Evolutionary conservation across 1,284 basidiomycete genomes (phyloP).

Genomic region (Ganoderma resinaceum): DNA sequence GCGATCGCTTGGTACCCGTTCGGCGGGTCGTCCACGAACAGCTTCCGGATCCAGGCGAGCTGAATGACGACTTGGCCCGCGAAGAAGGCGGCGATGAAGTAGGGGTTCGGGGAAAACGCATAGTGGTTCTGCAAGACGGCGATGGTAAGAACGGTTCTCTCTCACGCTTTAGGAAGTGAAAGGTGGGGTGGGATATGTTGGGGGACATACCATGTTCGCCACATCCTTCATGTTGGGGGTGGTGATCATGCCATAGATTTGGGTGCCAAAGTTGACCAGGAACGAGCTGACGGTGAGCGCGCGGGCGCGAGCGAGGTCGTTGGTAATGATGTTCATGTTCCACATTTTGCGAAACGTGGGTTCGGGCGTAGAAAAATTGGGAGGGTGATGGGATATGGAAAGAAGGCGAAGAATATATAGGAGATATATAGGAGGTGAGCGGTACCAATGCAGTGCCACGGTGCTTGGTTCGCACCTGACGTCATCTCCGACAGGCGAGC

Average conservation of each 20-base stretch:
- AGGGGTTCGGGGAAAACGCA: slow-evolving; percentile 44
- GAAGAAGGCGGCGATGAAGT: slow-evolving; percentile 46
- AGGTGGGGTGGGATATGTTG: too few relatives aligned
- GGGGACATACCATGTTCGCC: slow-evolving; percentile 40
- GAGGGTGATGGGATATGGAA: neutral
- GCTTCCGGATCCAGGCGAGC: slow-evolving; percentile 40
- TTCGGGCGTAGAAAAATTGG: neutral
- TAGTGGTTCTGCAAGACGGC: slow-evolving; percentile 41
- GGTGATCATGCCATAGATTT: slow-evolving; percentile 42
- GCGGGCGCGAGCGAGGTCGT: slow-evolving; percentile 39
- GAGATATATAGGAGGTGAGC: neutral
- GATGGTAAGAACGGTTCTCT: neutral
- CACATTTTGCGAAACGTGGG: neutral
- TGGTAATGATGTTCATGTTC: slow-evolving; percentile 33
- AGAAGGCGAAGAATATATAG: neutral
- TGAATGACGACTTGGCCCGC: slow-evolving; percentile 41
- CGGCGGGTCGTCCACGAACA: slow-evolving; percentile 31
- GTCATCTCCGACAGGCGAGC: neutral
- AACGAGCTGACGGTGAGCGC: slow-evolving; percentile 40
- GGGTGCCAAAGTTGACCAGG: slow-evolving; percentile 40
- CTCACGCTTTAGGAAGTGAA: too few relatives aligned
- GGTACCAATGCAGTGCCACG: neutral
- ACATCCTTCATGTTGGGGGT: slow-evolving; percentile 46
- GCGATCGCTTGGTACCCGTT: slow-evolving; percentile 28
- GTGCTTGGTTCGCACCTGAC: neutral